Evolutionary conservation across 768 basidiomycete species (phyloP), one percentile per base, ranked within the genome.

Genomic region (Pleurotus tuoliensis): DNA sequence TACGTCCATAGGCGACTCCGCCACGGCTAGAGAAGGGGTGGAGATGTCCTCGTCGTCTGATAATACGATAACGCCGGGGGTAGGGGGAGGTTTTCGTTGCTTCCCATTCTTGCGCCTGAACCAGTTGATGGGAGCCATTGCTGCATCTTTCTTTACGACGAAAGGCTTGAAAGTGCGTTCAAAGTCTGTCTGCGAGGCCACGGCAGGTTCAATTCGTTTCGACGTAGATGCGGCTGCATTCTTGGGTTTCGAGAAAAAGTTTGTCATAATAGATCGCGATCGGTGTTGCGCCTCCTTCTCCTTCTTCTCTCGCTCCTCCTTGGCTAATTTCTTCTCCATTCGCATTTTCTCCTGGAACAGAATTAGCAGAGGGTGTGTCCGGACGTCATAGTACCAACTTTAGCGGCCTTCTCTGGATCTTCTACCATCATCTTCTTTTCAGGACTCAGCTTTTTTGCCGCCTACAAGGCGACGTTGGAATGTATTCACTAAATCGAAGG

Each of bases 141-240:
- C 74, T 4, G 82, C 80, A 58, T 83, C 90, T 64, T 88, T 92
- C 74, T 89, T 92, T 58, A 90, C 62, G 4, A 82, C 76, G 67
- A 93, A 96, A 1, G 92, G 86, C 62, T 82, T 86, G 75, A 97
- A 97, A 1, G 77, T 76, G 62, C 74, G 82, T 54, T 87, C 80
- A 62, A 92, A 96, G 46, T 94, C 88, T 13, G 81, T 81, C 25
- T 76, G 74, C 2, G 68, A 60, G 27, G 64, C 66, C 5, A 75
- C 76, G 46, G 82, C 57, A 15, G 59, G 22, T 48, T 25, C 67
- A 44, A 69, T 73, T 15, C 71, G 70, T 52, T 68, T 67, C 7
- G 71, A 65, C 37, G 64, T 63, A 1, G 66, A 62, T 45, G 69
- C 68, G 18, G 60, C 59, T 40, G 59, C 63, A 41, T 63, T 63